phyloP scores from a whole-genome alignment of 2,329 filamentous ascomycete species.

The Bipolaris oryzae region DNA sequence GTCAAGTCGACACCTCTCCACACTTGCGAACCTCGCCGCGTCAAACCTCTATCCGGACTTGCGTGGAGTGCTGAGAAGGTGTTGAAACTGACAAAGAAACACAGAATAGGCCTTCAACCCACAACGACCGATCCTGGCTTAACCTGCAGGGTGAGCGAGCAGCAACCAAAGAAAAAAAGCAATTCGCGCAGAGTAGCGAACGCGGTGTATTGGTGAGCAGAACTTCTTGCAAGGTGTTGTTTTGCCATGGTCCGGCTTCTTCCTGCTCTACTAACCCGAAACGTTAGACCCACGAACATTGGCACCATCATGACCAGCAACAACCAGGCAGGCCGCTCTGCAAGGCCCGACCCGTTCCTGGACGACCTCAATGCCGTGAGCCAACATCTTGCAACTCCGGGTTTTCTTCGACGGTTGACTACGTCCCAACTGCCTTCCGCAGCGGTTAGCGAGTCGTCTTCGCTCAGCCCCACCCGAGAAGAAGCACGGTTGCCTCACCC shows the following conservation, averaged over 20 bases:
- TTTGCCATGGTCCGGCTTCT: conserved; percentile 25
- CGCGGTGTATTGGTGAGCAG: conserved; percentile 23
- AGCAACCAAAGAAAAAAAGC: conserved; percentile 16
- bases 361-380: conserved; percentile 43
- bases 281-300: conserved; percentile 34
- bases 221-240: conserved; percentile 36
- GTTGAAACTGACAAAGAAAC: conserved; percentile 6
- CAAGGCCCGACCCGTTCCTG: conserved; percentile 40
- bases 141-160: conserved; percentile 15
- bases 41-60: not conserved
- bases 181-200: conserved; percentile 23
- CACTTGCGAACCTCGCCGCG: not conserved
- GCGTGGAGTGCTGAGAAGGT: conserved; percentile 1
- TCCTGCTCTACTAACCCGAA: conserved; percentile 37
- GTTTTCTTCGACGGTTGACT: conserved; percentile 45
- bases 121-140: conserved; percentile 13
- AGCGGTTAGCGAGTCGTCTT: conserved; percentile 48
- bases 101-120: conserved; percentile 6
- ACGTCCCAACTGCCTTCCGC: conserved; percentile 47
- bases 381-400: conserved; percentile 39
- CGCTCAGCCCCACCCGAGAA: conserved; percentile 43
- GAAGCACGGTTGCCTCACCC: conserved; percentile 40
- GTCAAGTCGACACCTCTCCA: not conserved
- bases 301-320: conserved; percentile 36
- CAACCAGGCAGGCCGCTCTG: conserved; percentile 29